Conservation (phyloP, 768 basidiomycete genomes). For the Tephrocybe sp. region DNA sequence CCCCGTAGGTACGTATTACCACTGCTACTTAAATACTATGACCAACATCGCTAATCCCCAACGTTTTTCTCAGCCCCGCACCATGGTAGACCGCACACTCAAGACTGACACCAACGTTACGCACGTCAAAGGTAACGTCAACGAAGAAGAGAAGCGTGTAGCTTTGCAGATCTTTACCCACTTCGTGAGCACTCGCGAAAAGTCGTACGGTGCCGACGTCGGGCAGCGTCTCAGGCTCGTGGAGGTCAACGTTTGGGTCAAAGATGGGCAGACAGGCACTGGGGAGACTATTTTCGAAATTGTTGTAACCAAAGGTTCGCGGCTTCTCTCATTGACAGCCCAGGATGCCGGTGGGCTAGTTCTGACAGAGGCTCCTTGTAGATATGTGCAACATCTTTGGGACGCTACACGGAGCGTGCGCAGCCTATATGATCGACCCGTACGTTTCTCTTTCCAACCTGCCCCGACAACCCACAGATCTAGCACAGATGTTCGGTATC, state of each 20-base stretch:
- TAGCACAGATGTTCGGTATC: conserved; percentile 41
- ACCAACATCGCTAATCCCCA: background rate
- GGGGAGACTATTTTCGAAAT: conserved; percentile 41
- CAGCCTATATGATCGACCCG: conserved; percentile 57
- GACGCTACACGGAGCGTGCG: conserved; percentile 57
- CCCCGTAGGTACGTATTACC: background rate
- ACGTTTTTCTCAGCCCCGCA: background rate
- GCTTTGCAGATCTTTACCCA: conserved; percentile 32
- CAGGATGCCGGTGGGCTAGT: background rate
- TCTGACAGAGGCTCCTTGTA: conserved; percentile 18
- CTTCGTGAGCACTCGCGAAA: conserved; percentile 34
- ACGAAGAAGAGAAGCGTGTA: conserved; percentile 35
- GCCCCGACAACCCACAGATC: background rate
- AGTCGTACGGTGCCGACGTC: conserved; percentile 36
- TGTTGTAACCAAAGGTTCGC: conserved; percentile 34
- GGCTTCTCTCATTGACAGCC: background rate
- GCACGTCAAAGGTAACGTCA: conserved; percentile 39
- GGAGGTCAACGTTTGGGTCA: conserved; percentile 35
- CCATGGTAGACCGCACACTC: conserved; percentile 2
- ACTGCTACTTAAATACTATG: too few relatives aligned
- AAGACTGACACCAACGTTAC: conserved; percentile 23
- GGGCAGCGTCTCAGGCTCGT: conserved; percentile 36
- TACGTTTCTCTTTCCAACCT: conserved; percentile 24
- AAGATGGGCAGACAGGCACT: conserved; percentile 13
- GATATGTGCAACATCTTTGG: conserved; percentile 57